These are phyloP conservation scores for Aspergillus glaucus DNA, from an alignment of 2,329 filamentous ascomycete species.

Conservation along the genomic window DNA sequence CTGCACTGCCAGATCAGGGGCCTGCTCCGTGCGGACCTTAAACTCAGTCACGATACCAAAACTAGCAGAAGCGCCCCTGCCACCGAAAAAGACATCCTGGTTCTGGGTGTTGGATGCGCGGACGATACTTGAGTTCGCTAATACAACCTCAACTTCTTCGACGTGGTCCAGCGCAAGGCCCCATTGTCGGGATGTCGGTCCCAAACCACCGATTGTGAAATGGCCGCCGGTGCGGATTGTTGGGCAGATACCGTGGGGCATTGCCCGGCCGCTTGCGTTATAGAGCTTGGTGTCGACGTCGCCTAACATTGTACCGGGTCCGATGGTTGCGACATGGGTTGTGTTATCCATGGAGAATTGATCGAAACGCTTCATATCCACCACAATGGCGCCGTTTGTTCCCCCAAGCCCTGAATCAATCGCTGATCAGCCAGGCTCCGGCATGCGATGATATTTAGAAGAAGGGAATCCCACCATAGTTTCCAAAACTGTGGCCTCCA, in stretches of 20 bases:
- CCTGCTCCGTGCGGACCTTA: conserved; percentile 29
- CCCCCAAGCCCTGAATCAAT: too few species aligned
- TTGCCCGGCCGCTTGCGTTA: conserved; percentile 24
- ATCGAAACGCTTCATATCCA: conserved; percentile 26
- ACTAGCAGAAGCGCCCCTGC: conserved; percentile 31
- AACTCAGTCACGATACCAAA: conserved; percentile 37
- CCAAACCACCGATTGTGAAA: conserved; percentile 34
- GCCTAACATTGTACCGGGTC: conserved; percentile 27
- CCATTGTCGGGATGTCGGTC: conserved; percentile 43
- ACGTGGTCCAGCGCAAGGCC: conserved; percentile 50
- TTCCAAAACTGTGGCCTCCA: conserved; percentile 52
- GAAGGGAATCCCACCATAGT: conserved; percentile 42
- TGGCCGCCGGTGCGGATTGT: conserved; percentile 37
- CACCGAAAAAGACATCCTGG: conserved; percentile 29
- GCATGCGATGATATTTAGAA: too few species aligned
- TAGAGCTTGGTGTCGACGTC: conserved; percentile 27
- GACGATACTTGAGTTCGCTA: conserved; percentile 34
- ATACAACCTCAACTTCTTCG: conserved; percentile 42
- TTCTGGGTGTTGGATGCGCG: conserved; percentile 22
- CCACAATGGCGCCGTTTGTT: conserved; percentile 22
- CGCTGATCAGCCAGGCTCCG: too few species aligned
- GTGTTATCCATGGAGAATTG: conserved; percentile 26
- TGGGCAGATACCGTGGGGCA: conserved; percentile 35
- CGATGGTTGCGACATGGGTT: conserved; percentile 29
- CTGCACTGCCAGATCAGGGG: conserved; percentile 45